Evolutionary conservation across 768 basidiomycete genomes (phyloP).

Genomic region (Phylloporus sp.): DNA sequence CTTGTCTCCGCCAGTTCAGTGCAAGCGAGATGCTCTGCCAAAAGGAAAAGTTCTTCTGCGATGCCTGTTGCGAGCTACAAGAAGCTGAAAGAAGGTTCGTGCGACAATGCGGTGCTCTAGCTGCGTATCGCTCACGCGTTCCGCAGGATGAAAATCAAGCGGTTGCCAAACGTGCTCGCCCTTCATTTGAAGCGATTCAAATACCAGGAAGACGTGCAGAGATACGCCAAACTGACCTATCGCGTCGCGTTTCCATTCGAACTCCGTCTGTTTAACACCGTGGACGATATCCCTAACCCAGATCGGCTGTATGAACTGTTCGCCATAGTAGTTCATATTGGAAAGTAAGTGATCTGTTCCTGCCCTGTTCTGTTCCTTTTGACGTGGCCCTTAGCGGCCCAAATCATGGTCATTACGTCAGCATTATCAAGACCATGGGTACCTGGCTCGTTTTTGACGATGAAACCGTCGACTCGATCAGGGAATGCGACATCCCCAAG

Average conservation of each 20-base stretch:
- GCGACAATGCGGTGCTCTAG: background rate
- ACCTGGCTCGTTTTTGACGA: conserved; percentile 95
- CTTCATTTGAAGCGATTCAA: conserved; percentile 98
- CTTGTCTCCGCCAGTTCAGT: conserved; percentile 93
- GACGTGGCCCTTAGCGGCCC: conserved; percentile 61
- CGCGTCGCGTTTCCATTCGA: conserved; percentile 96
- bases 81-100: conserved; percentile 93
- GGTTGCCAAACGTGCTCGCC: conserved; percentile 89
- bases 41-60: conserved; percentile 98
- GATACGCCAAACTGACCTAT: conserved; percentile 93
- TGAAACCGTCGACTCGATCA: conserved; percentile 82
- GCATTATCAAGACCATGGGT: conserved; percentile 82
- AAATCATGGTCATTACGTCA: conserved; percentile 98
- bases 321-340: conserved; percentile 98
- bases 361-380: conserved; percentile 4
- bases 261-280: conserved; percentile 93
- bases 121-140: conserved; percentile 7
- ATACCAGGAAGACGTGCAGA: conserved; percentile 87
- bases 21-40: conserved; percentile 98
- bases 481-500: conserved; percentile 83
- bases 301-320: conserved; percentile 93
- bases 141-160: conserved; percentile 96
- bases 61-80: conserved; percentile 92
- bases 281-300: conserved; percentile 87
- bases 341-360: conserved; percentile 65